Base-by-base conservation (phyloP, 2,329 filamentous ascomycete genomes). In the Penicillium sp. region DNA sequence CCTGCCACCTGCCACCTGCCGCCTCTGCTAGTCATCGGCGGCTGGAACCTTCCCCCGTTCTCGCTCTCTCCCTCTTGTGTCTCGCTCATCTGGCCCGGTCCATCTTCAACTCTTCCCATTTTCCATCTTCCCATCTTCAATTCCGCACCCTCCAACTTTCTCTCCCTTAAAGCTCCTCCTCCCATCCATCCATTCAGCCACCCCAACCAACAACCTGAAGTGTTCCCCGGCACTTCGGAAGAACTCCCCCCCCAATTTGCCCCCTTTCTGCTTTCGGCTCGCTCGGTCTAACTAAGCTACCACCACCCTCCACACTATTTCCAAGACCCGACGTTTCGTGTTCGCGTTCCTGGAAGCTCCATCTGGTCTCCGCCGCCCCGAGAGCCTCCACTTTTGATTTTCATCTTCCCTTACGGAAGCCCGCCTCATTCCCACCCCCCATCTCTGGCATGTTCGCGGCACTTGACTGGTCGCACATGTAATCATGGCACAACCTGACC, bases 401-500 rank as follows among this genome's bases (percentile, higher is more conserved):
- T 72, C 68, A 58, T 58, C 58, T 58, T 67, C 65, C 65, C 61
- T 69, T 67, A 69, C 68, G 72, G 62, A 64, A 75, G 71, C 70
- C 67, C 62, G 64, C 63, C 60, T 65, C 64, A 69, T 64, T 63
- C 65, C 67, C 61, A 54, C 35, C 51, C 51, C 13, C 51, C 19
- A 42, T 26, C 69, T 70, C 69, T 73, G 73, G 72, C 72, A 75
- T 72, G 70, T 66, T 61, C 66, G 65, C 66, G 63, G 62, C 61
- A 58, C 62, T 60, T 65, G 57, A 65, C 59, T 65, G 71, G 69
- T 75, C 73, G 75, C 75, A 75, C 72, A 79, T 79, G 76, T 78
- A 76, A 78, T 75, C 74, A 80, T 80, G 78, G 73, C 74, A 71
- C 72, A 75, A 67, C 73, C 75, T 61, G 75, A 78, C 71, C 76